Evolutionary conservation across 2,329 filamentous ascomycete genomes (phyloP).

Genomic region (Fusarium stilboides): DNA sequence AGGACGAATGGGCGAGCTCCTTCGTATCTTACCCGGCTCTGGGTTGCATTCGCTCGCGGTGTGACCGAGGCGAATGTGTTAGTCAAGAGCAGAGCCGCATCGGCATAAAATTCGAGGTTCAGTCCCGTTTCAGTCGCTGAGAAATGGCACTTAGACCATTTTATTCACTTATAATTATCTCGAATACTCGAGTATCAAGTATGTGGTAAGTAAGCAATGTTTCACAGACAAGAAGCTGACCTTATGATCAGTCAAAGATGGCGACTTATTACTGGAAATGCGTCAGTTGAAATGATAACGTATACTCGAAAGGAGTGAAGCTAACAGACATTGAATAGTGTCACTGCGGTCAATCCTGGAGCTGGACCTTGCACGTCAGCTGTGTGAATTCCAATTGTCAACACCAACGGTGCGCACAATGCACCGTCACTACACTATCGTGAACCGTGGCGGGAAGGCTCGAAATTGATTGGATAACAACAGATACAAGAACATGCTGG

Average conservation of each 20-base stretch:
- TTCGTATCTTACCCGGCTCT: neutral
- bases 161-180: neutral
- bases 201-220: neutral
- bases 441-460: neutral
- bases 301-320: neutral
- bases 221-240: neutral
- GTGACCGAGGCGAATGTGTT: conserved; percentile 2
- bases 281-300: neutral
- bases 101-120: conserved; percentile 18
- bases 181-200: neutral
- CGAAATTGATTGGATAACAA: too few species aligned
- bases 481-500: neutral
- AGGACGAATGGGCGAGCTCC: neutral
- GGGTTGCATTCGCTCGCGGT: conserved; percentile 7
- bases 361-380: conserved; percentile 1
- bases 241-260: conserved; percentile 1
- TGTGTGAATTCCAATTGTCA: conserved; percentile 11
- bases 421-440: neutral
- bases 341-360: conserved; percentile 1
- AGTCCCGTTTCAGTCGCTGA: neutral
- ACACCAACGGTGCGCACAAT: conserved; percentile 10
- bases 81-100: conserved; percentile 19
- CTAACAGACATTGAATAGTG: conserved; percentile 3
- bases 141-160: neutral
- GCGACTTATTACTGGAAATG: conserved; percentile 9